Conservation (phyloP, 305 asterid genomes). For the Rubia peregrina region DNA sequence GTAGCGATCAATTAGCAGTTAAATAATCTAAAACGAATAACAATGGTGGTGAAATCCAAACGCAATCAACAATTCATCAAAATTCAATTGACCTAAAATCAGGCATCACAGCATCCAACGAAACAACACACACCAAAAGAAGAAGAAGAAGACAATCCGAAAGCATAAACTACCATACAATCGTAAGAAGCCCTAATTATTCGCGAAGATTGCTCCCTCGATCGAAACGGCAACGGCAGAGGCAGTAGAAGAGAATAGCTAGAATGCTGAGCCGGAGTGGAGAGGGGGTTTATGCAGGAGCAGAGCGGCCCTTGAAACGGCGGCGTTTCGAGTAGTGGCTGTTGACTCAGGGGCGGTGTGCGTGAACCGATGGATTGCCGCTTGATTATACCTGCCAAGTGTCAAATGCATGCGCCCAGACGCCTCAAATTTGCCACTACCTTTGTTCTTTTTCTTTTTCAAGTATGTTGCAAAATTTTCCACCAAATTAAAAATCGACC, state of each 20-base stretch:
- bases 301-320: conserved; percentile 1
- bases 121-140: not conserved
- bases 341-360: not conserved
- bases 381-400: not conserved
- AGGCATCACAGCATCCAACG: not conserved
- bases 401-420: not conserved
- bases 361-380: not conserved
- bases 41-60: not conserved
- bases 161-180: not conserved
- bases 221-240: not conserved
- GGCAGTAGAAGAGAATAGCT: not conserved
- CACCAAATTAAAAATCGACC: too few relatives aligned
- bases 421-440: not conserved
- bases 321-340: conserved; percentile 2
- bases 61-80: not conserved
- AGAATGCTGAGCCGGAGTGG: not conserved
- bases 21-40: not conserved
- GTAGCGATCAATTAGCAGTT: not conserved
- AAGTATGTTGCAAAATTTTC: too few relatives aligned
- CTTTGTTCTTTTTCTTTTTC: too few relatives aligned
- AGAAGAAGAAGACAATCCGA: not conserved
- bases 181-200: conserved; percentile 11
- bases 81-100: not conserved
- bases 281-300: not conserved
- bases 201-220: not conserved